These are phyloP conservation scores for Pyricularia pennisetigena DNA, from an alignment of 2,329 filamentous ascomycete genomes.

Conservation along the genomic window DNA sequence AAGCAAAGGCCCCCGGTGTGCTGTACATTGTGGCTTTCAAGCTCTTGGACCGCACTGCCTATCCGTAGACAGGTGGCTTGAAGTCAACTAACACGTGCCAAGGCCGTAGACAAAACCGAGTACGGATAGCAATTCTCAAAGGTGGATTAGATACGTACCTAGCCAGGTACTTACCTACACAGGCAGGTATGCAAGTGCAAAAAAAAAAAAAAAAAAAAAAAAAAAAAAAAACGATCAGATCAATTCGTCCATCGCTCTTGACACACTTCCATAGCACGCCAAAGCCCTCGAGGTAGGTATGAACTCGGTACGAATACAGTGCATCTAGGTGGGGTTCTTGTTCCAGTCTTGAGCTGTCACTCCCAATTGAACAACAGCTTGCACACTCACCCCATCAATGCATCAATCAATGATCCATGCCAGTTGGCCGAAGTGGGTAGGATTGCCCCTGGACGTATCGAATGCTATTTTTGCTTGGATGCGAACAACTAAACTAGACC, in stretches of 20 bases:
- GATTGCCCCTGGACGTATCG: not conserved
- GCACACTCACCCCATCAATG: no score
- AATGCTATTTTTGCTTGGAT: not conserved
- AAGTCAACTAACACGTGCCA: no score
- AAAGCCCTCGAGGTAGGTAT: no score
- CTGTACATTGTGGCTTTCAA: not conserved
- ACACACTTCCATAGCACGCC: no score
- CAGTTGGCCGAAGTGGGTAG: not conserved
- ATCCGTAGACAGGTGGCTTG: no score
- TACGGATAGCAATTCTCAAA: no score
- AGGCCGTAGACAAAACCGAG: no score
- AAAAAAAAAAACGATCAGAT: no score
- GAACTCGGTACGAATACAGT: not conserved
- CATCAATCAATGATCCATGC: not conserved
- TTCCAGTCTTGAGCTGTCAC: not conserved
- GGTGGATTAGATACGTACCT: no score
- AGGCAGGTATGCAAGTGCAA: not conserved
- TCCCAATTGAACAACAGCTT: not conserved
- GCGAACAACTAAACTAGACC: not conserved
- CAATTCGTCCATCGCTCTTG: not conserved
- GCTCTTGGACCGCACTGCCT: not conserved
- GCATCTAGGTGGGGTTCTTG: not conserved
- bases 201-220: no score
- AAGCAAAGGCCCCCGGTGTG: not conserved
- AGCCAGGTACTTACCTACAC: no score